These are phyloP conservation scores for Quercus wislizeni DNA, from an alignment of 306 rosid genomes.

Conservation along the genomic window DNA sequence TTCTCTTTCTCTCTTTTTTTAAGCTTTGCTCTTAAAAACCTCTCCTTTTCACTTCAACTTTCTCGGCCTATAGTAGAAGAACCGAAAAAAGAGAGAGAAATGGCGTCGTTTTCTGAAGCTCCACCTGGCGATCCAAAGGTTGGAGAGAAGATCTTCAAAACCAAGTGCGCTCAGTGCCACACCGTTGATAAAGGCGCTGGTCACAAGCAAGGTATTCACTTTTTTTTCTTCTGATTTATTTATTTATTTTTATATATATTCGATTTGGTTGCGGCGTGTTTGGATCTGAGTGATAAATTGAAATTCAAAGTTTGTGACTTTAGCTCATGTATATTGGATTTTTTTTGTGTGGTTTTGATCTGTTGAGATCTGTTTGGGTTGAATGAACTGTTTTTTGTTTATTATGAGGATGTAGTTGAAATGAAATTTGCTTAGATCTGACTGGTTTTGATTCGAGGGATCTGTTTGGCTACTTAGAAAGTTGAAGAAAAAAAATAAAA, in stretches of 20 bases:
- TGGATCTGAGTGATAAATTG: slow-evolving; percentile 14
- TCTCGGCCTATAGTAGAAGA: not conserved
- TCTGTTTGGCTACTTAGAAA: too few species aligned
- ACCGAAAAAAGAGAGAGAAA: not conserved
- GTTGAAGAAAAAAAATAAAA: too few species aligned
- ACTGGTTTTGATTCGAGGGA: not conserved
- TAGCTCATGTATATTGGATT: not conserved
- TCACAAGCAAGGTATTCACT: slow-evolving; percentile 73
- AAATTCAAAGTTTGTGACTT: too few species aligned
- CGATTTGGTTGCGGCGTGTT: not conserved
- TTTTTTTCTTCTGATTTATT: not conserved
- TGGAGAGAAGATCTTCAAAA: slow-evolving; percentile 80
- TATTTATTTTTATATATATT: not conserved
- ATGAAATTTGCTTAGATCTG: not conserved
- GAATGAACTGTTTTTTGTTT: not conserved
- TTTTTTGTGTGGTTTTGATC: not conserved
- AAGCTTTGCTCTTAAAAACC: not conserved
- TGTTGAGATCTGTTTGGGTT: too few species aligned
- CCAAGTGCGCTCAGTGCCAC: slow-evolving; percentile 95
- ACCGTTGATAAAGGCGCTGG: slow-evolving; percentile 86
- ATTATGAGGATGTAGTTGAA: not conserved
- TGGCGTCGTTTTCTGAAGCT: slow-evolving; percentile 81
- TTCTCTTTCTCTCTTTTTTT: not conserved
- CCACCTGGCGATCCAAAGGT: slow-evolving; percentile 62
- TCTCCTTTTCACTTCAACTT: not conserved